phyloP scores from a whole-genome alignment of 192 early-diverging fungal genomes.

The Hyaloraphidium curvatum region DNA sequence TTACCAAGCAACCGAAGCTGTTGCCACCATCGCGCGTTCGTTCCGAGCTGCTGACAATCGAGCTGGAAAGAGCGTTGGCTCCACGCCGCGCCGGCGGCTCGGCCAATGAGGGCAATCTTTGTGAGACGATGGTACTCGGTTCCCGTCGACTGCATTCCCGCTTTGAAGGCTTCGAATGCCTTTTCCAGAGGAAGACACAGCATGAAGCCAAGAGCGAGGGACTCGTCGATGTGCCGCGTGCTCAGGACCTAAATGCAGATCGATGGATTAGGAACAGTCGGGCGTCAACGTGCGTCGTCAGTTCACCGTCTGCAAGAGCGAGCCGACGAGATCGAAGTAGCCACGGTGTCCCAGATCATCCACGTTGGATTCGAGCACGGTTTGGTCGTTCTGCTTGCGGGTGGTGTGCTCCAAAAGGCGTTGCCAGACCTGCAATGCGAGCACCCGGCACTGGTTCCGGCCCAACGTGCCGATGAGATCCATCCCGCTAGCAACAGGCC shows the following conservation, averaged over 20 bases:
- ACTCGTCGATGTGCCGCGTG: constrained; percentile 17
- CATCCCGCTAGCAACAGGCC: too few species aligned
- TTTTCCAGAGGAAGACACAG: constrained; percentile 12
- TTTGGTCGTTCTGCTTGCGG: too few species aligned
- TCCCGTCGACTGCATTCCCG: constrained; percentile 12
- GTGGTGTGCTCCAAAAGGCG: too few species aligned
- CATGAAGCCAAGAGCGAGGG: constrained; percentile 18
- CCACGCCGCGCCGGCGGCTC: constrained; percentile 34
- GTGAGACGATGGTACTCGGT: constrained; percentile 19
- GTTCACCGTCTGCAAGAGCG: too few species aligned
- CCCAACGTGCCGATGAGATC: too few species aligned
- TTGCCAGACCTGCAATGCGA: too few species aligned
- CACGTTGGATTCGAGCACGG: too few species aligned
- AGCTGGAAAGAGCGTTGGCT: constrained; percentile 39
- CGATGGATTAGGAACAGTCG: too few species aligned
- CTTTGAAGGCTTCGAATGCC: constrained; percentile 18
- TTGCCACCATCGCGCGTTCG: constrained; percentile 41
- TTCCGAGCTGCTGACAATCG: constrained; percentile 30
- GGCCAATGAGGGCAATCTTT: constrained; percentile 33
- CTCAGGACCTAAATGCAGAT: constrained; percentile 18
- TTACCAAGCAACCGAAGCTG: constrained; percentile 32
- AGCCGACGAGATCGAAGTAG: too few species aligned
- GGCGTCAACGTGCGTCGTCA: too few species aligned
- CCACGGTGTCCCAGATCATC: too few species aligned
- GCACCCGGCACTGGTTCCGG: too few species aligned